Base-by-base conservation (phyloP, 768 basidiomycete genomes). In the Russula foetens region DNA sequence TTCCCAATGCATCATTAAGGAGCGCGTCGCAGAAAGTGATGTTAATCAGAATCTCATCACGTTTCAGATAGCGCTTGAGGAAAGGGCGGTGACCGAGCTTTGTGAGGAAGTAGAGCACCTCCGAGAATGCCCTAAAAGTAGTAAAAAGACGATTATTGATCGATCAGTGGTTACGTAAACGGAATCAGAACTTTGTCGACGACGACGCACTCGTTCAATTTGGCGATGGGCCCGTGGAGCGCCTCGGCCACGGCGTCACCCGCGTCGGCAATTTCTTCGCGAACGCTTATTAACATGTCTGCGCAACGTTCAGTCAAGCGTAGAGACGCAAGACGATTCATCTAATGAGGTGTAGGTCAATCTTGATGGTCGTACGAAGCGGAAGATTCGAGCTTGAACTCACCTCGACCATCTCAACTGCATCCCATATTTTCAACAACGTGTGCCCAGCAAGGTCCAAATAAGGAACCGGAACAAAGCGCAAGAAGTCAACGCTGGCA, bases 291-390 rank as follows among this genome's bases (percentile, higher is more conserved):
- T 3, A 90, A 76, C 19, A 85, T 79, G 15, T 81, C 81, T 0
- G 88, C 88, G 62, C 87, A 89, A 28, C 86, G 81, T 65, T 88
- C 83, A 0, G 86, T 86, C 8, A 91, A 76, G 11, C 86, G 83
- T 29, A 90, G 75, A 66, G 85, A 88, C 1, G 81, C 79, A 14
- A 85, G 72, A 19, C 85, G 77, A 62, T 90, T 89, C 63, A 80
- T 81, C 88, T 90, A 64, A 31, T 43, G 4, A 58, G 39, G 35
- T 48, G 44, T 29, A 29, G 2, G 41, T 35, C 38, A 26, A 28
- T 35, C 29, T 11, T 4, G 0, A 28, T 2, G 29, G 23, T 24
- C 17, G 14, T 19, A 19, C 4, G 17, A 38, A 26, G 11, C 52
- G 41, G 24, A n/a, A 14, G 15, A 2, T 41, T 17, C 12, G 7